Conservation (phyloP, 805 yeast species). For the Tetrapisispora arboricola region DNA sequence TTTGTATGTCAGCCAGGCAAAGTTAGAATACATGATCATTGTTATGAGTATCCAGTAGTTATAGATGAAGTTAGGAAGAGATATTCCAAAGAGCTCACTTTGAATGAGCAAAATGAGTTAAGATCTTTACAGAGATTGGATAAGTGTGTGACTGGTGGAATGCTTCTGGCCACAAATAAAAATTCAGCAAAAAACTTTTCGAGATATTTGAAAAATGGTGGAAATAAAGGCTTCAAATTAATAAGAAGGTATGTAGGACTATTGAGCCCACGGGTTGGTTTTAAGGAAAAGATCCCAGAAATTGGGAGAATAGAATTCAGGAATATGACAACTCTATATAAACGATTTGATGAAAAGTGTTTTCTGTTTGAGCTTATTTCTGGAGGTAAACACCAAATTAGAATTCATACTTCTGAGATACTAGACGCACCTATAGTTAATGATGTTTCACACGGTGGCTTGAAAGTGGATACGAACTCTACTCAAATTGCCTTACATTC, state of each 20-base stretch:
- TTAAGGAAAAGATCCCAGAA: background rate
- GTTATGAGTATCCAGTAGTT: slow-evolving; percentile 6
- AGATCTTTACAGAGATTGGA: slow-evolving; percentile 33
- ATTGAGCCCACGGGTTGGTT: slow-evolving; percentile 3
- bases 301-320: background rate
- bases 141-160: slow-evolving; percentile 33
- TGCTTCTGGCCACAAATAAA: slow-evolving; percentile 29
- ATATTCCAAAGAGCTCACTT: too few relatives aligned
- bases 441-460: slow-evolving; percentile 23
- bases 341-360: slow-evolving; percentile 13
- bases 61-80: slow-evolving; percentile 12
- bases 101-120: too few relatives aligned
- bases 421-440: slow-evolving; percentile 24
- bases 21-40: background rate
- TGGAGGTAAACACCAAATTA: slow-evolving; percentile 35
- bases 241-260: slow-evolving; percentile 31
- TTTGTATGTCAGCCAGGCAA: slow-evolving; percentile 28
- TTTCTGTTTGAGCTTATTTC: slow-evolving; percentile 28
- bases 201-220: slow-evolving; percentile 27
- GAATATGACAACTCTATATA: slow-evolving; percentile 11
- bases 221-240: slow-evolving; percentile 28
- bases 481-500: slow-evolving; percentile 33
- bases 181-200: slow-evolving; percentile 27
- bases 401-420: slow-evolving; percentile 22
- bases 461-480: slow-evolving; percentile 1